Conservation (phyloP, 495 filamentous ascomycete genomes). For the Articulospora tetracladia region DNA sequence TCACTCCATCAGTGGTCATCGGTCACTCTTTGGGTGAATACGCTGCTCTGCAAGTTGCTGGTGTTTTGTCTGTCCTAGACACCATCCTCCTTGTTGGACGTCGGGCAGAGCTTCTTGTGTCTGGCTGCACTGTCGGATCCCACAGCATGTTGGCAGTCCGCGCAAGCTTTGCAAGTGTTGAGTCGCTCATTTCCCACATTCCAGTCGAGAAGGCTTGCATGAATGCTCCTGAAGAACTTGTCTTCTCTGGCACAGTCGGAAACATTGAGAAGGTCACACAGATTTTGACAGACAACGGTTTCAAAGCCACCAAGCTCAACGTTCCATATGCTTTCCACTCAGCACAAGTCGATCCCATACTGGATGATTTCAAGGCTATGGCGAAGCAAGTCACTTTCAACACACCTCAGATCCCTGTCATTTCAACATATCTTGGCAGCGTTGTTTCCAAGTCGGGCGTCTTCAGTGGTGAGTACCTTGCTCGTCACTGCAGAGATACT, state of each 20-base stretch:
- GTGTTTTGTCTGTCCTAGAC: slow-evolving; percentile 73
- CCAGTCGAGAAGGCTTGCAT: slow-evolving; percentile 51
- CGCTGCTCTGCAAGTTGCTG: slow-evolving; percentile 79
- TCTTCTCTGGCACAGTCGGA: slow-evolving; percentile 47
- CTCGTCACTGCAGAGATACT: slow-evolving; percentile 61
- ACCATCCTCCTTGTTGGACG: slow-evolving; percentile 76
- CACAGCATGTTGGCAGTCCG: slow-evolving; percentile 65
- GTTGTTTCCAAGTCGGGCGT: slow-evolving; percentile 50
- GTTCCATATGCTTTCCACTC: slow-evolving; percentile 83
- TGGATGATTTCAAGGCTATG: slow-evolving; percentile 58
- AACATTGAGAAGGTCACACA: slow-evolving; percentile 56
- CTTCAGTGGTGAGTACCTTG: slow-evolving; percentile 59
- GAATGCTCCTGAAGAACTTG: slow-evolving; percentile 57
- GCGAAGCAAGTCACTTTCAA: slow-evolving; percentile 55
- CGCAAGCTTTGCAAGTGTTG: slow-evolving; percentile 36
- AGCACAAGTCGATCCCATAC: slow-evolving; percentile 69
- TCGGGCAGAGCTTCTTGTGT: slow-evolving; percentile 70
- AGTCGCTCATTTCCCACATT: slow-evolving; percentile 30
- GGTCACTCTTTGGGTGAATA: slow-evolving; percentile 91
- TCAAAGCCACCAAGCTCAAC: slow-evolving; percentile 64
- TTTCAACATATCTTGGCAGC: slow-evolving; percentile 64
- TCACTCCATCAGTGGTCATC: slow-evolving; percentile 70
- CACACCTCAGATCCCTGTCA: slow-evolving; percentile 56
- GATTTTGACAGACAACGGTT: slow-evolving; percentile 50
- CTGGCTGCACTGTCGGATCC: slow-evolving; percentile 65